phyloP scores from a whole-genome alignment of 108 stramenopile genomes.

The Cyclostephanos invisitatus region DNA sequence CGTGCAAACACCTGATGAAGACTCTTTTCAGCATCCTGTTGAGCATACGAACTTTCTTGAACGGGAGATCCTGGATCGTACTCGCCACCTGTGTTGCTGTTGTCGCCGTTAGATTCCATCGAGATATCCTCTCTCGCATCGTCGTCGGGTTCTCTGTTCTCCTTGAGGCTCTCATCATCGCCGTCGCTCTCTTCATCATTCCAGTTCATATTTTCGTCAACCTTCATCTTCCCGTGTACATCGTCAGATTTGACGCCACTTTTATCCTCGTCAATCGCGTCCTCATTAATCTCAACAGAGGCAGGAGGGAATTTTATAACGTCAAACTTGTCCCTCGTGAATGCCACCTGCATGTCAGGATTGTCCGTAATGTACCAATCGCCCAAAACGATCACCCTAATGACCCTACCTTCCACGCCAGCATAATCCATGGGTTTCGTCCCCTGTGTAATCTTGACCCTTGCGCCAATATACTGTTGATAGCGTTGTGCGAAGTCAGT shows the following conservation, averaged over 20 bases:
- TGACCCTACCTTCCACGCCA: constrained; percentile 14
- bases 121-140: neutral
- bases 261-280: neutral
- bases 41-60: neutral
- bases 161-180: neutral
- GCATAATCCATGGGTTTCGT: neutral
- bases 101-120: neutral
- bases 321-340: constrained; percentile 15
- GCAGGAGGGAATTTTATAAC: constrained; percentile 23
- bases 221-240: neutral
- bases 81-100: neutral
- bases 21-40: neutral
- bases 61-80: neutral
- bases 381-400: constrained; percentile 16
- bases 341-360: constrained; percentile 16
- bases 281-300: constrained; percentile 4
- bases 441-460: neutral
- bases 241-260: neutral
- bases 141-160: neutral
- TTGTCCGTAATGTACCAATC: constrained; percentile 34
- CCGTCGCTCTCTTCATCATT: neutral
- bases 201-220: too few species aligned
- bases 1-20: neutral
- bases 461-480: constrained; percentile 26
- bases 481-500: constrained; percentile 1